A percentile compares a stretch with the other conserved stretches of the same genome.
Evolutionary conservation across 2,329 filamentous ascomycete species (phyloP).

Genomic region (Dryadomyces quercus-mongolicae): DNA sequence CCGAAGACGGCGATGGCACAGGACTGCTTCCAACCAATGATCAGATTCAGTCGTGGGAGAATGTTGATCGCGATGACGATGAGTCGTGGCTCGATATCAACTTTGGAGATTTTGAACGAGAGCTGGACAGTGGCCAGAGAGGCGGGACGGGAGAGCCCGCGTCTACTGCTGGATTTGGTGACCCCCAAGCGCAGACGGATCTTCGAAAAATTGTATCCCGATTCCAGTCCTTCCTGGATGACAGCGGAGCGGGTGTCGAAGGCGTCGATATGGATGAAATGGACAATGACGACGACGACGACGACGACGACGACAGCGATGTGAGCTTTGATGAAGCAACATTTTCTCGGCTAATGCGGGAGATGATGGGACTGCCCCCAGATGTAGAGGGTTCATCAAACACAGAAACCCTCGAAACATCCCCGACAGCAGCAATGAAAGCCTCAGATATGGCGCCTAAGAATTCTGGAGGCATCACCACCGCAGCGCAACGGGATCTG

Average conservation of each 20-base stretch:
- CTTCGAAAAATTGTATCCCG: slow-evolving; percentile 82
- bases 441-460: background rate
- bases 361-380: slow-evolving; percentile 65
- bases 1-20: slow-evolving; percentile 51
- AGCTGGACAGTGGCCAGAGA: slow-evolving; percentile 42
- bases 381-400: background rate
- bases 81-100: slow-evolving; percentile 90
- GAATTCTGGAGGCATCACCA: background rate
- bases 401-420: background rate
- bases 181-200: slow-evolving; percentile 57
- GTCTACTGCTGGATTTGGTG: slow-evolving; percentile 39
- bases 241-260: slow-evolving; percentile 69
- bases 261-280: slow-evolving; percentile 64
- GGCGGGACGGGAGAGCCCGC: background rate
- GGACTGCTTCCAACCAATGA: slow-evolving; percentile 52
- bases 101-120: slow-evolving; percentile 76
- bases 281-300: slow-evolving; percentile 49
- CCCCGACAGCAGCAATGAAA: background rate
- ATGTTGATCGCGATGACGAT: slow-evolving; percentile 54
- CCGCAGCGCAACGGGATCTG: no score
- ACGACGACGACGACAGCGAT: slow-evolving; percentile 59
- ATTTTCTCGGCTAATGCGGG: slow-evolving; percentile 78
- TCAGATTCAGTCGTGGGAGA: slow-evolving; percentile 62
- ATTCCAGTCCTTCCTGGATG: slow-evolving; percentile 87
- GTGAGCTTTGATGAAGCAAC: slow-evolving; percentile 75